Conservation (phyloP, 169 alveolate species). For the Besnoitia besnoiti region DNA sequence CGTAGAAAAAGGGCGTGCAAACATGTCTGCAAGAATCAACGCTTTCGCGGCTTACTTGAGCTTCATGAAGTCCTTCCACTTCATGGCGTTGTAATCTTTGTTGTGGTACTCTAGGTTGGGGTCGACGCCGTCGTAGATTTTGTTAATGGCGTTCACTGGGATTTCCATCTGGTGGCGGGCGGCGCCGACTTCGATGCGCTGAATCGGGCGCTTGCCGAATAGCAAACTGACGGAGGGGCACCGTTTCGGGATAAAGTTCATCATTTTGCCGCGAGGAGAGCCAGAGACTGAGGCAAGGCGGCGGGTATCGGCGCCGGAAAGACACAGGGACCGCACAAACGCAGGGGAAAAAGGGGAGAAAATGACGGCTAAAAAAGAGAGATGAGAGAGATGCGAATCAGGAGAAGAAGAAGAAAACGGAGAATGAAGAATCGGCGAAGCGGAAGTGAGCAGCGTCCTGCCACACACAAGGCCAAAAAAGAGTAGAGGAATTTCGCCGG, state of each 20-base stretch:
- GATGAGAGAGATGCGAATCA: background rate
- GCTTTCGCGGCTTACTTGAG: conserved; percentile 42
- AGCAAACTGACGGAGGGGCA: conserved; percentile 72
- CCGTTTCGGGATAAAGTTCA: conserved; percentile 75
- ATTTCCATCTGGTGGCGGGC: conserved; percentile 51
- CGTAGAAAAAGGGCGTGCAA: too few species aligned
- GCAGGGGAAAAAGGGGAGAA: background rate
- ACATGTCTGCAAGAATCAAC: too few species aligned
- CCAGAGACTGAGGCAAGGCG: background rate
- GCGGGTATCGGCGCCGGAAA: background rate
- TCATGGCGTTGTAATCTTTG: conserved; percentile 58
- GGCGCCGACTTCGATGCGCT: conserved; percentile 76
- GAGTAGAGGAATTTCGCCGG: too few species aligned
- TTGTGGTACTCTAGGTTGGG: conserved; percentile 38
- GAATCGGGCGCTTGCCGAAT: conserved; percentile 77
- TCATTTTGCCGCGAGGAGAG: too few species aligned
- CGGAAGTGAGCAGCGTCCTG: too few species aligned
- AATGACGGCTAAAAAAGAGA: background rate
- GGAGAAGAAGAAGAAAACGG: background rate
- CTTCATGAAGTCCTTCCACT: conserved; percentile 64
- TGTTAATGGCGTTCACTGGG: conserved; percentile 37
- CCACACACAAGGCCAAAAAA: too few species aligned
- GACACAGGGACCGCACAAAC: background rate
- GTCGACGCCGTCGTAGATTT: conserved; percentile 17
- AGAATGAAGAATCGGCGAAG: too few species aligned